Evolutionary conservation across 768 basidiomycete species (phyloP).

Genomic region (Dentipellis fragilis): DNA sequence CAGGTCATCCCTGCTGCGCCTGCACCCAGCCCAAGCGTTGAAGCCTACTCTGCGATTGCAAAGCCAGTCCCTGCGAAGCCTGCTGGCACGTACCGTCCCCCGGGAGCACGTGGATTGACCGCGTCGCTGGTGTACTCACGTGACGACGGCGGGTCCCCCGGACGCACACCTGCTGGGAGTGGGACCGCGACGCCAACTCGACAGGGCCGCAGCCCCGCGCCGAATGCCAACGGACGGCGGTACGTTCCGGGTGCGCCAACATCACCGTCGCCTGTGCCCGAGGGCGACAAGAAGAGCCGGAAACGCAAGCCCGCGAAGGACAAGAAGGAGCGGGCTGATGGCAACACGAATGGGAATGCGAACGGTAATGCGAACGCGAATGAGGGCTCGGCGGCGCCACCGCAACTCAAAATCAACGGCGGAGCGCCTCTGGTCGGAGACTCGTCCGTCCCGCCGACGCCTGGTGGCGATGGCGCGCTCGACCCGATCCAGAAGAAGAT

Average conservation of each 20-base stretch:
- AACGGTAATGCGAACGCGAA: conserved; percentile 15
- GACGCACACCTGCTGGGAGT: conserved; percentile 20
- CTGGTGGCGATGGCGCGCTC: conserved; percentile 42
- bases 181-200: conserved; percentile 57
- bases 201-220: conserved; percentile 47
- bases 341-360: conserved; percentile 17
- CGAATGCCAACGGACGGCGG: conserved; percentile 33
- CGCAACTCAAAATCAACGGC: conserved; percentile 26
- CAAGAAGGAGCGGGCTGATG: conserved; percentile 30
- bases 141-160: conserved; percentile 69
- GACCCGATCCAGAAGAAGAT: conserved; percentile 88
- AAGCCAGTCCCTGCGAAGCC: conserved; percentile 55
- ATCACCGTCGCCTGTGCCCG: conserved; percentile 35
- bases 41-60: conserved; percentile 33
- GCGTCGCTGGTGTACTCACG: conserved; percentile 87
- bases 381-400: conserved; percentile 20
- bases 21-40: conserved; percentile 48
- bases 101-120: conserved; percentile 81
- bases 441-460: conserved; percentile 37
- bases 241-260: conserved; percentile 67
- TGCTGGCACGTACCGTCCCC: conserved; percentile 87
- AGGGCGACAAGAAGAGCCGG: conserved; percentile 41
- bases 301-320: conserved; percentile 42
- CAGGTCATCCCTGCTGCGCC: conserved; percentile 60
- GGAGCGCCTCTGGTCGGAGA: conserved; percentile 10